Conservation (phyloP, 768 basidiomycete genomes). For the Termitomyces heimii region DNA sequence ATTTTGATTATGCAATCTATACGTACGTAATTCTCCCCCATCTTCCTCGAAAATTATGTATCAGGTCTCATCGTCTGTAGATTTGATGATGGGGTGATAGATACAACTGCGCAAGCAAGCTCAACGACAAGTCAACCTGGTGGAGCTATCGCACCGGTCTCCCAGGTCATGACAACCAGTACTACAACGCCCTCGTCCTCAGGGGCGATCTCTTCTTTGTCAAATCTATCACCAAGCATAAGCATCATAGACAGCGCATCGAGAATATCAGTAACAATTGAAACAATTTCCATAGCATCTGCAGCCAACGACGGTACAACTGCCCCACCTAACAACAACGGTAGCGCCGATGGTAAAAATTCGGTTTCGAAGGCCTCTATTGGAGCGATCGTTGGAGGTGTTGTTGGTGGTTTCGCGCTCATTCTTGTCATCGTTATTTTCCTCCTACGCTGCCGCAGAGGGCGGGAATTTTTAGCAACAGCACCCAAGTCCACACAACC, state of each 20-base stretch:
- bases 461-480: neutral
- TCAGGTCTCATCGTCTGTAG: neutral
- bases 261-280: neutral
- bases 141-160: neutral
- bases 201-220: neutral
- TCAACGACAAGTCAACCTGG: neutral
- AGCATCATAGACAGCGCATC: neutral
- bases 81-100: neutral
- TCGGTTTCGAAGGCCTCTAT: neutral
- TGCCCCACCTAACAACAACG: neutral
- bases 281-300: neutral
- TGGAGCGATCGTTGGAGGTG: constrained; percentile 10
- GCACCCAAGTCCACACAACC: neutral
- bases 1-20: constrained; percentile 37
- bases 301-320: neutral
- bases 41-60: neutral
- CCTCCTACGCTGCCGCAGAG: neutral
- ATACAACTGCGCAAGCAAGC: neutral
- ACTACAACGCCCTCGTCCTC: neutral
- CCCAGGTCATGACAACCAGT: neutral
- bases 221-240: neutral
- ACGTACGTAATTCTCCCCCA: constrained; percentile 24
- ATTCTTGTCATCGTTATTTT: constrained; percentile 1
- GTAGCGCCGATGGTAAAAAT: too few species aligned
- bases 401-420: constrained; percentile 8